Percentiles rank a stretch among this genome's conserved stretches.
Conservation (phyloP, 768 basidiomycete species). For the Psilocybe tampanensis region DNA sequence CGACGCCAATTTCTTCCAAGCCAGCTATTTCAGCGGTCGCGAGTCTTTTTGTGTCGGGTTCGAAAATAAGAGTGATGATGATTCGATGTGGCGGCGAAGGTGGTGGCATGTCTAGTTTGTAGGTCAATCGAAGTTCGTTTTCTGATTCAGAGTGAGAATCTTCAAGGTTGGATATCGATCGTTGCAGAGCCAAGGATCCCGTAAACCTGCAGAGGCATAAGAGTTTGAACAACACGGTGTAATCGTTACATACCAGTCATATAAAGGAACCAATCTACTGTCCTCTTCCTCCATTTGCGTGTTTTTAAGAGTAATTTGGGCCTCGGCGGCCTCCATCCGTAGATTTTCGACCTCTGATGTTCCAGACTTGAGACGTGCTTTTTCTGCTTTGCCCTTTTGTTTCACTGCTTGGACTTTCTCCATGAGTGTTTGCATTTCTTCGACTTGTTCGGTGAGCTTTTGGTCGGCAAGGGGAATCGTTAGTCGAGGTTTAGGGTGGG, state of each 20-base stretch:
- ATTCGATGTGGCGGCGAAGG: slow-evolving; percentile 37
- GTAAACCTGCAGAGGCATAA: slow-evolving; percentile 56
- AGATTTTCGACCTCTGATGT: slow-evolving; percentile 59
- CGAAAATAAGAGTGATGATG: slow-evolving; percentile 63
- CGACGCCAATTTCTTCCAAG: slow-evolving; percentile 50
- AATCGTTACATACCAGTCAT: slow-evolving; percentile 59
- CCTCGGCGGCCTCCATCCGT: slow-evolving; percentile 63
- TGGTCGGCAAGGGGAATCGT: slow-evolving; percentile 77
- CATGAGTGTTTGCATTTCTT: slow-evolving; percentile 75
- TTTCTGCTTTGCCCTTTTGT: slow-evolving; percentile 51
- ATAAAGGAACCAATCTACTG: slow-evolving; percentile 60
- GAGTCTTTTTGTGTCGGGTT: slow-evolving; percentile 67
- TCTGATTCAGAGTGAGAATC: slow-evolving; percentile 65
- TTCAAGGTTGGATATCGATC: slow-evolving; percentile 58
- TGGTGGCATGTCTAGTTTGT: slow-evolving; percentile 42
- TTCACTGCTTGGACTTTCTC: slow-evolving; percentile 63
- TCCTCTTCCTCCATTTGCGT: slow-evolving; percentile 65
- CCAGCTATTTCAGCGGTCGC: slow-evolving; percentile 60
- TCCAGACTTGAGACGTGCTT: slow-evolving; percentile 61
- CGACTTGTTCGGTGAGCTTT: slow-evolving; percentile 74
- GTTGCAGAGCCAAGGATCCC: slow-evolving; percentile 66
- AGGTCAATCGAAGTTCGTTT: slow-evolving; percentile 77
- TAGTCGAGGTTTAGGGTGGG: slow-evolving; percentile 77
- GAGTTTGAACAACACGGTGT: neutral
- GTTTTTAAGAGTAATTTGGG: slow-evolving; percentile 67